Evolutionary conservation across 2,329 filamentous ascomycete genomes (phyloP).

Genomic region (Paraphaeosphaeria minitans): DNA sequence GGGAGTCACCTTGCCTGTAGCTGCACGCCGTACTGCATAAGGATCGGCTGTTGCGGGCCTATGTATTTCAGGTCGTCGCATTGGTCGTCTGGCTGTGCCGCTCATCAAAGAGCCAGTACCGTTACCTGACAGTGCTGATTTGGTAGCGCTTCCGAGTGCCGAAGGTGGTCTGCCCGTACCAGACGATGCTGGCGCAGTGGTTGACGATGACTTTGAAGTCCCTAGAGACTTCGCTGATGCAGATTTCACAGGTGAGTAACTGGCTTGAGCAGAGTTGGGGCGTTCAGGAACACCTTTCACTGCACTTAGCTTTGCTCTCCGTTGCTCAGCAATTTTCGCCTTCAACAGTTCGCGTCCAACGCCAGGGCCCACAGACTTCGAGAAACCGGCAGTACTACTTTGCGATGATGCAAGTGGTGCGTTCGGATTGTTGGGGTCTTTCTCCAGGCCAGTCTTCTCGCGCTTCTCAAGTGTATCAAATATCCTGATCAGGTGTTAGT

Average conservation of each 20-base stretch:
- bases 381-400: conserved; percentile 52
- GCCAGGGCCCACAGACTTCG: conserved; percentile 54
- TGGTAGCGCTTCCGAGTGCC: conserved; percentile 39
- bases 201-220: conserved; percentile 33
- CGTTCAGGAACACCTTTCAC: conserved; percentile 55
- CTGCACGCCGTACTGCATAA: conserved; percentile 49
- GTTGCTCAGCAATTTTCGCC: conserved; percentile 80
- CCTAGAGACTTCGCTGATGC: conserved; percentile 42
- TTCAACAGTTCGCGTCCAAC: conserved; percentile 67
- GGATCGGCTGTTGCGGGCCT: conserved; percentile 62
- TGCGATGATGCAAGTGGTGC: conserved; percentile 54
- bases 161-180: conserved; percentile 43
- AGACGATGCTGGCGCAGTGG: conserved; percentile 36
- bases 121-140: conserved; percentile 36
- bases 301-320: conserved; percentile 63
- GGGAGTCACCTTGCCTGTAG: conserved; percentile 50
- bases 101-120: conserved; percentile 58
- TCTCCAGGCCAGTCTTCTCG: conserved; percentile 79
- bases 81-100: conserved; percentile 62
- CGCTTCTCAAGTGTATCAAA: conserved; percentile 78
- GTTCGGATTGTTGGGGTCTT: conserved; percentile 82
- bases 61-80: conserved; percentile 51
- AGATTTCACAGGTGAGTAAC: conserved; percentile 54
- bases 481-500: conserved; percentile 60
- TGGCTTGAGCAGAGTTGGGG: conserved; percentile 63